Evolutionary conservation across 768 basidiomycete genomes (phyloP).

Genomic region (Podaxis sp.): DNA sequence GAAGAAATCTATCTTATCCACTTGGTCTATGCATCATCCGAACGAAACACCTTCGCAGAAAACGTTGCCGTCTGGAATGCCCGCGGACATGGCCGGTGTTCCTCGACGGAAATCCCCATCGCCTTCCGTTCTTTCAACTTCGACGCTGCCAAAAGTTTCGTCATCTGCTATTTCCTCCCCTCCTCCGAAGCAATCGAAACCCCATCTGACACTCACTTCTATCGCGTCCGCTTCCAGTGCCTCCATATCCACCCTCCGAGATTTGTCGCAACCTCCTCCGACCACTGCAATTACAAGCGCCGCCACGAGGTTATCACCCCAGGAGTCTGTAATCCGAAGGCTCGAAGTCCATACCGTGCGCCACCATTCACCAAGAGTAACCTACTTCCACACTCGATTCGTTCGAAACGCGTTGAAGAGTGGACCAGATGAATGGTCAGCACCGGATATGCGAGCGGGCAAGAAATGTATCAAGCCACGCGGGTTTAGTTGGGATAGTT

Average conservation of each 20-base stretch:
- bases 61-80: neutral
- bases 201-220: neutral
- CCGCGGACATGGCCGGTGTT: neutral
- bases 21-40: neutral
- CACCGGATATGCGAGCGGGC: neutral
- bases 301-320: neutral
- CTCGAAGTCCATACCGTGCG: neutral
- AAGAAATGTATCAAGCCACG: neutral
- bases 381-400: slow-evolving; percentile 6
- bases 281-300: neutral
- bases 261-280: neutral
- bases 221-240: neutral
- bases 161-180: neutral
- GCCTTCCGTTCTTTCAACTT: neutral
- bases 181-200: neutral
- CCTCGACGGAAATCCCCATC: neutral
- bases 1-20: neutral
- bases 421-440: neutral
- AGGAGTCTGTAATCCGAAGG: neutral
- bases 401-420: neutral
- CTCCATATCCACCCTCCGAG: neutral
- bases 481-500: neutral
- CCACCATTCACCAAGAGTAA: neutral
- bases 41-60: neutral
- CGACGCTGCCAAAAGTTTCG: neutral